phyloP scores from a whole-genome alignment of 306 rosid species.

The Castanea sativa region DNA sequence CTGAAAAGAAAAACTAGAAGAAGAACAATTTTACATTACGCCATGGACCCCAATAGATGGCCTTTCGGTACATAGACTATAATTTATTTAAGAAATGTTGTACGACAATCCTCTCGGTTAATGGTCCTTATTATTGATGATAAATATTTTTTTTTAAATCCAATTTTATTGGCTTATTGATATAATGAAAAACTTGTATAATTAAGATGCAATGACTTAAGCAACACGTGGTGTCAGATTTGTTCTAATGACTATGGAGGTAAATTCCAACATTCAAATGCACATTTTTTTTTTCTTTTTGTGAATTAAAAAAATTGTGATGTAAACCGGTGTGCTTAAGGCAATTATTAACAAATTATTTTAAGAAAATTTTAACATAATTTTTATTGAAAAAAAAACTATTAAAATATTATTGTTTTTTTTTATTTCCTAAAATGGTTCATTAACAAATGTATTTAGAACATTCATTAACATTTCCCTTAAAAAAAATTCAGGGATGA shows the following conservation, averaged over 20 bases:
- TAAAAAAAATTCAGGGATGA: no score
- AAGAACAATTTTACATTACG: neutral
- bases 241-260: neutral
- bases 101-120: conserved; percentile 9
- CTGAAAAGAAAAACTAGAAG: neutral
- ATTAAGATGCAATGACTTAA: neutral
- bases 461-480: no score
- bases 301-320: no score
- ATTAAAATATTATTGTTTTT: no score
- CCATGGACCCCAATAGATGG: neutral
- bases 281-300: no score
- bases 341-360: no score
- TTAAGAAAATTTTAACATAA: accelerated
- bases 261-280: no score
- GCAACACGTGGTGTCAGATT: neutral
- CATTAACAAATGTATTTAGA: no score
- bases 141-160: neutral
- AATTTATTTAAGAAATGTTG: neutral
- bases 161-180: neutral
- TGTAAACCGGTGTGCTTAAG: no score
- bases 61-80: conserved; percentile 8
- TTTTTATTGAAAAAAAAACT: no score
- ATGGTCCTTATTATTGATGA: neutral
- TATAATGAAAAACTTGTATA: neutral
- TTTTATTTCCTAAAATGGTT: no score